Evolutionary conservation across 441 rosid species (phyloP), one percentile per base, ranked within the genome.

Genomic region (Viola pubescens): DNA sequence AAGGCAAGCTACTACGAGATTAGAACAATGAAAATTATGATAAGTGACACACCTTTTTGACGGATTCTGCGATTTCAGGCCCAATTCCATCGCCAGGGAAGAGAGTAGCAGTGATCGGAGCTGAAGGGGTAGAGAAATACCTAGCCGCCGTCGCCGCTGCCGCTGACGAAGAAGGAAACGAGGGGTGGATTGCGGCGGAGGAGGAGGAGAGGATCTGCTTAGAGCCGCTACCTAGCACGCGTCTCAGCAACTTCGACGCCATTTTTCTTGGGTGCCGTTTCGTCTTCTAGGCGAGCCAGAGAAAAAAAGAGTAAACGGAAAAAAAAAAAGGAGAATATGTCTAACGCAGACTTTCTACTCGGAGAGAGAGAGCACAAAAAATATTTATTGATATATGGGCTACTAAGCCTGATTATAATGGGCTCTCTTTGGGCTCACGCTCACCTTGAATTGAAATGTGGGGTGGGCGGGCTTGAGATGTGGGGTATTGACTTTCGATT

Each of bases 21-120:
- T 3, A 2, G 13, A 3, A 52, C 3, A 61, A 5, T 0, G 47
- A 48, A 3, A 7, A 4, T 44, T 10, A 40, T 48, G 56, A 5
- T 19, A 43, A 37, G 48, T 43, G 26, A 47, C 7, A 44, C 1
- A 89, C 98, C 89, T 87, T 77, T 69, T 92, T 92, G 70, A 89
- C 92, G 63, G 96, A 85, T 54, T 83, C 86, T n/a, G 96, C 94
- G 77, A 94, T 94, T 81, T 94, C 97, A 49, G 98, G 96, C 66
- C 98, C 96, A 68, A 94, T 86, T 47, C 99, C 99, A 41, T 94
- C 95, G 59, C 97, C 97, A 43, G 96, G 95, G 65, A 94, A 94
- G 66, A 94, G 92, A 59, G 96, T 94, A 64, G 95, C 96, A 4
- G 61, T 67, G 75, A 94, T 94, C 60, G 84, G 79, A 70, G 78